A percentile compares a stretch with the other conserved stretches of the same genome.
phyloP scores from a whole-genome alignment of 2,329 filamentous ascomycete genomes.

The Aspergillus proliferans region DNA sequence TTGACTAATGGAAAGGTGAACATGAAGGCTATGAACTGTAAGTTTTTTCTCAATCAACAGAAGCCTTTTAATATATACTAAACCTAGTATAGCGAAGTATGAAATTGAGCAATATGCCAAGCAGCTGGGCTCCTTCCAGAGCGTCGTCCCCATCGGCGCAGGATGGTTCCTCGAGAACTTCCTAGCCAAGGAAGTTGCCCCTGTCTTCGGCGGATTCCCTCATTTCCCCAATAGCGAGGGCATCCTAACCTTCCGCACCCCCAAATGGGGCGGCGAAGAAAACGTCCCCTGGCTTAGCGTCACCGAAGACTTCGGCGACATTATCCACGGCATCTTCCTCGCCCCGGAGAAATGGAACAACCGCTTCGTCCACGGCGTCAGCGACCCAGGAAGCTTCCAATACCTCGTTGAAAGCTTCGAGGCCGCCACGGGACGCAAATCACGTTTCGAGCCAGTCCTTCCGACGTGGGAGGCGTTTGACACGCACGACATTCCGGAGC shows the following conservation, averaged over 20 bases:
- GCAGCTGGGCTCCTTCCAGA: constrained; percentile 27
- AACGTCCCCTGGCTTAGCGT: constrained; percentile 37
- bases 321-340: constrained; percentile 42
- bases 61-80: background rate
- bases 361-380: constrained; percentile 33
- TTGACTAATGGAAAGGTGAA: constrained; percentile 28
- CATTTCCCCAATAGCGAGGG: constrained; percentile 30
- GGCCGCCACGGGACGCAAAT: constrained; percentile 19
- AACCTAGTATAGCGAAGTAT: constrained; percentile 22
- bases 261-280: constrained; percentile 37
- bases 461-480: constrained; percentile 9
- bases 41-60: background rate
- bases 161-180: constrained; percentile 44
- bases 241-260: constrained; percentile 30
- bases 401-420: constrained; percentile 28
- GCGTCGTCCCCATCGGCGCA: constrained; percentile 30
- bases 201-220: constrained; percentile 39
- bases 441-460: constrained; percentile 5
- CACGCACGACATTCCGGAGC: constrained; percentile 4
- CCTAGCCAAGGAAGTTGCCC: constrained; percentile 27
- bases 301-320: constrained; percentile 40
- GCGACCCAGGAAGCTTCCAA: constrained; percentile 26
- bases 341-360: constrained; percentile 34
- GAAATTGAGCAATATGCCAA: constrained; percentile 33
- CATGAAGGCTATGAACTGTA: constrained; percentile 32